These are phyloP conservation scores for Dioszegia crocea DNA, from an alignment of 768 basidiomycete species.

Conservation along the genomic window DNA sequence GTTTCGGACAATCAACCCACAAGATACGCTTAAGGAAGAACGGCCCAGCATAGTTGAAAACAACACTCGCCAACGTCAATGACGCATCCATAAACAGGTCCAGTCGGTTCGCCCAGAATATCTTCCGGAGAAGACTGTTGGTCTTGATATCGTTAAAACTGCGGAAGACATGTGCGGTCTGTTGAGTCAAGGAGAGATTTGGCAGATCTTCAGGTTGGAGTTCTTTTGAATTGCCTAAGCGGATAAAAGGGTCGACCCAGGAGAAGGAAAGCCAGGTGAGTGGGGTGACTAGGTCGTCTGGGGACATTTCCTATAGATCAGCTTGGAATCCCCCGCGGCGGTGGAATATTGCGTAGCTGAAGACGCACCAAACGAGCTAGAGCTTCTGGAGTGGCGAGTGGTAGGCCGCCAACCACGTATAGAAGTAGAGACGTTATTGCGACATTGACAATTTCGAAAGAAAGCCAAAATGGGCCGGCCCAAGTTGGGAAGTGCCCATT, in stretches of 20 bases:
- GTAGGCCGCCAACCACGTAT: constrained; percentile 23
- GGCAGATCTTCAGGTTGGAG: constrained; percentile 42
- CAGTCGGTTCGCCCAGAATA: constrained; percentile 33
- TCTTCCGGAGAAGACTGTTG: constrained; percentile 25
- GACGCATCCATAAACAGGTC: constrained; percentile 60
- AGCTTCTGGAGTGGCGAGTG: constrained; percentile 27
- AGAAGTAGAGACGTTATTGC: constrained; percentile 17
- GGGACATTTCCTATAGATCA: constrained; percentile 22
- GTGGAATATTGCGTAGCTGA: background rate
- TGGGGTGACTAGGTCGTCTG: constrained; percentile 41
- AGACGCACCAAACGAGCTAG: constrained; percentile 31
- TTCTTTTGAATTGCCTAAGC: constrained; percentile 34
- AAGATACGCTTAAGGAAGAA: constrained; percentile 71
- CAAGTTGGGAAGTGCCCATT: constrained; percentile 21
- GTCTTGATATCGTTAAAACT: constrained; percentile 24
- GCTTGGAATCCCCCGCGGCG: background rate
- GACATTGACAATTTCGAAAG: constrained; percentile 22
- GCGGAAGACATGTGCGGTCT: constrained; percentile 34
- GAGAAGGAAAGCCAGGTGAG: constrained; percentile 43
- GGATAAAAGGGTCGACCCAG: constrained; percentile 44
- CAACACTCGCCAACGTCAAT: constrained; percentile 65
- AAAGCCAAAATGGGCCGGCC: constrained; percentile 21
- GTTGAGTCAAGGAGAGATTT: constrained; percentile 32
- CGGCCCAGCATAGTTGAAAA: constrained; percentile 74
- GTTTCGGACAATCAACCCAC: too few species aligned